Evolutionary conservation across 1,284 basidiomycete species (phyloP).

Genomic region (Farysia itapuensis): DNA sequence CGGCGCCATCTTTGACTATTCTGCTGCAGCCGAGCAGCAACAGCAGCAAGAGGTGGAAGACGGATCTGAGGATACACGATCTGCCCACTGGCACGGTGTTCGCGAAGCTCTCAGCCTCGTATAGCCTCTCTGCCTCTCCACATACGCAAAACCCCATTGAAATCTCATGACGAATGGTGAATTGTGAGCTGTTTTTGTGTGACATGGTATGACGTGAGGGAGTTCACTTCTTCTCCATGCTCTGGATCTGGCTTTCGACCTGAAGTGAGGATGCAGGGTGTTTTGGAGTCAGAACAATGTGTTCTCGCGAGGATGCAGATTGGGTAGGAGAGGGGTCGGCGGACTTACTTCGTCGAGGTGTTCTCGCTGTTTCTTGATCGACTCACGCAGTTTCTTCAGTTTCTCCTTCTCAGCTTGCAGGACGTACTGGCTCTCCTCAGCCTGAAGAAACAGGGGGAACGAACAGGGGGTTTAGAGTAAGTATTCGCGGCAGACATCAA

Average conservation of each 20-base stretch:
- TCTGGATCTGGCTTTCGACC: conserved; percentile 41
- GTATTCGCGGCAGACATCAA: too few relatives aligned
- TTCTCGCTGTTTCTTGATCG: conserved; percentile 47
- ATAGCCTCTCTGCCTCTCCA: not conserved
- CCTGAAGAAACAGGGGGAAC: conserved; percentile 12
- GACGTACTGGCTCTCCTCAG: conserved; percentile 49
- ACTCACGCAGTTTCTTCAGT: conserved; percentile 45
- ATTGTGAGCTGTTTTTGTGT: too few relatives aligned
- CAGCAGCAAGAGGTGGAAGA: conserved; percentile 1
- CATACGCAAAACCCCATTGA: not conserved
- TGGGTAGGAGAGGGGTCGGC: not conserved
- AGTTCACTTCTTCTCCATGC: conserved; percentile 44
- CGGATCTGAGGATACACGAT: conserved; percentile 4
- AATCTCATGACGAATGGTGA: not conserved
- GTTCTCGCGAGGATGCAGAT: not conserved
- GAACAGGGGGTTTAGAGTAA: not conserved
- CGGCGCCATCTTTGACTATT: too few relatives aligned
- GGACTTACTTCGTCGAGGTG: conserved; percentile 44
- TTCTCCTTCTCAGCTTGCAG: conserved; percentile 51
- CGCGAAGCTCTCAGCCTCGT: too few relatives aligned
- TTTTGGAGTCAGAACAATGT: not conserved
- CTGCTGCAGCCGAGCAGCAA: conserved; percentile 1
- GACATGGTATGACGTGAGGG: too few relatives aligned
- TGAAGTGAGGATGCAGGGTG: conserved; percentile 1
- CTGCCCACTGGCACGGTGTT: too few relatives aligned